These are phyloP conservation scores for Mycosphaerella arachidis DNA, from an alignment of 2,329 filamentous ascomycete species.

Conservation along the genomic window DNA sequence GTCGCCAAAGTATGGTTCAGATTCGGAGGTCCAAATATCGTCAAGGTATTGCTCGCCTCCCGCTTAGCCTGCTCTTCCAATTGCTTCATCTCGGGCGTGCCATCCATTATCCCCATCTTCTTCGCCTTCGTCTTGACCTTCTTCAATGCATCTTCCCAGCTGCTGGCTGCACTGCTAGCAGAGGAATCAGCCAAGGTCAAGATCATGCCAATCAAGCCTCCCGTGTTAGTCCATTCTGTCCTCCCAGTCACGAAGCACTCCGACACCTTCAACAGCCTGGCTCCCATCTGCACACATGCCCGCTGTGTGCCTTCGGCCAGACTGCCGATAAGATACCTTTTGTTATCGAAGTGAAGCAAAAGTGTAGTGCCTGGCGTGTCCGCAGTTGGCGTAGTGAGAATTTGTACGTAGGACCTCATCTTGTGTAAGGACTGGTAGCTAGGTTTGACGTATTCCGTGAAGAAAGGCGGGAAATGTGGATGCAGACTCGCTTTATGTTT, in stretches of 20 bases:
- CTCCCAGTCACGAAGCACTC: constrained; percentile 80
- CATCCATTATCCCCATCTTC: constrained; percentile 20
- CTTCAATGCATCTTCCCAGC: constrained; percentile 38
- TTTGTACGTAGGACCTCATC: constrained; percentile 72
- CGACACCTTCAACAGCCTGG: constrained; percentile 60
- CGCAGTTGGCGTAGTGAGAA: constrained; percentile 76
- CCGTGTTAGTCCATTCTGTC: constrained; percentile 69
- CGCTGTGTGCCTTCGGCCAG: constrained; percentile 81
- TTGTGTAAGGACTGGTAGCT: constrained; percentile 1
- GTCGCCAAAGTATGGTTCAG: constrained; percentile 77
- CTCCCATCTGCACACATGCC: constrained; percentile 63
- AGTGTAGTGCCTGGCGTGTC: constrained; percentile 80
- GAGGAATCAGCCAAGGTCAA: constrained; percentile 73
- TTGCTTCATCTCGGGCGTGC: constrained; percentile 24
- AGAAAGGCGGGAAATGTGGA: not conserved
- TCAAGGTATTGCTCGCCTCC: constrained; percentile 43
- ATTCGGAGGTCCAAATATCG: constrained; percentile 77
- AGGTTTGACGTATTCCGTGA: not conserved
- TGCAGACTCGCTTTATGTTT: constrained; percentile 2
- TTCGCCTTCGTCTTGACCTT: constrained; percentile 33
- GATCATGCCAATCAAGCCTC: constrained; percentile 79
- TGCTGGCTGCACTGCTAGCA: constrained; percentile 44
- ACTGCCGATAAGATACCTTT: constrained; percentile 81
- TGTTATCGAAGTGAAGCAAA: constrained; percentile 72
- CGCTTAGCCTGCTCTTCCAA: constrained; percentile 29